phyloP scores from a whole-genome alignment of 2,329 filamentous ascomycete genomes.

The Exophiala mesophila region DNA sequence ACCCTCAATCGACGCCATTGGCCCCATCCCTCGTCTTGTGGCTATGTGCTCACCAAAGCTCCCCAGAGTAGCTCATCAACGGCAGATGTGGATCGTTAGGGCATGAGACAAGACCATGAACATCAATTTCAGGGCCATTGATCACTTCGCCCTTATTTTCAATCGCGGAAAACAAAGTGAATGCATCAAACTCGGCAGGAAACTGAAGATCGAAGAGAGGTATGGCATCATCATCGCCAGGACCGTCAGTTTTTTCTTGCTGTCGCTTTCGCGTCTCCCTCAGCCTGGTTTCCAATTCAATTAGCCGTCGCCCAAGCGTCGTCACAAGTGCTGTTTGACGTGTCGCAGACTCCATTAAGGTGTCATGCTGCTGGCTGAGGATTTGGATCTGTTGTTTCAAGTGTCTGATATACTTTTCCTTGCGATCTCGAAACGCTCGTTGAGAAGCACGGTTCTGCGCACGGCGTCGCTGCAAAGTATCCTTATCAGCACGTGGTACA shows the following conservation, averaged over 20 bases:
- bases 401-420: constrained; percentile 82
- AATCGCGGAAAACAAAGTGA: too few species aligned
- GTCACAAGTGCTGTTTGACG: not conserved
- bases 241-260: not conserved
- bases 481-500: too few species aligned
- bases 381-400: constrained; percentile 64
- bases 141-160: too few species aligned
- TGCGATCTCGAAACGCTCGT: constrained; percentile 85
- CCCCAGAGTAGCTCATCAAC: too few species aligned
- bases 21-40: too few species aligned
- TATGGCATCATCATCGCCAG: not conserved
- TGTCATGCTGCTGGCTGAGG: not conserved
- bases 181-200: not conserved
- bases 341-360: not conserved
- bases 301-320: not conserved
- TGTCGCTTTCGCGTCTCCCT: not conserved
- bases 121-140: too few species aligned
- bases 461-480: constrained; percentile 71
- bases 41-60: too few species aligned
- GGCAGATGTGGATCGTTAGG: too few species aligned
- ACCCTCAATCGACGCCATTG: too few species aligned
- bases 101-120: too few species aligned
- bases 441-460: constrained; percentile 89
- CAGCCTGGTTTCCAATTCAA: not conserved
- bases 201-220: not conserved